A percentile compares a stretch with the other conserved stretches of the same genome.
Conservation (phyloP, 371 early-diverging fungal genomes). For the Mortierella polycephala region DNA sequence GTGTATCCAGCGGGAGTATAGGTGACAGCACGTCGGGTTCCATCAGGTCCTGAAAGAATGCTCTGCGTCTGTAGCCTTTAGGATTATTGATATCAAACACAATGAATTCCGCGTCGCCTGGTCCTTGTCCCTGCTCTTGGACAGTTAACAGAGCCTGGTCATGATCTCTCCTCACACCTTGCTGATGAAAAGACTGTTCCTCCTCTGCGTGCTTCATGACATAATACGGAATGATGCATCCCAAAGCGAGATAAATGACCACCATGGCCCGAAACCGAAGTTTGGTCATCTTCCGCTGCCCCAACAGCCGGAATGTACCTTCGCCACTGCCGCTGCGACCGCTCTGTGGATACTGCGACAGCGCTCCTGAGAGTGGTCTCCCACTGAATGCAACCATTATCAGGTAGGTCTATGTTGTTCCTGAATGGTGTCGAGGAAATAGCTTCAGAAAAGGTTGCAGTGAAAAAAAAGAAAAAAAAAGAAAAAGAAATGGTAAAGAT, state of each 20-base stretch:
- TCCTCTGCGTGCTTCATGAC: constrained; percentile 45
- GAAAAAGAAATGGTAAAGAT: not conserved
- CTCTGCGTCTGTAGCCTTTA: constrained; percentile 21
- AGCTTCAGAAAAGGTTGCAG: too few species aligned
- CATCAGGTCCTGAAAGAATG: constrained; percentile 35
- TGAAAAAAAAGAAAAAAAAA: not conserved
- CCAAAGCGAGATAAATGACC: constrained; percentile 29
- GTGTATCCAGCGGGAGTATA: not conserved
- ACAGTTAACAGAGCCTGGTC: too few species aligned
- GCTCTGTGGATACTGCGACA: constrained; percentile 9
- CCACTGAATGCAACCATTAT: constrained; percentile 21
- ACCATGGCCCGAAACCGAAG: constrained; percentile 26
- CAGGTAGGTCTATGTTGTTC: not conserved
- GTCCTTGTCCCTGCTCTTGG: not conserved
- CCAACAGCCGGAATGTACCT: constrained; percentile 24
- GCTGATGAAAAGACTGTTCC: constrained; percentile 12
- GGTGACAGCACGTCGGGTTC: not conserved
- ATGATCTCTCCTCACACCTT: too few species aligned
- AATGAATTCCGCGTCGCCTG: not conserved
- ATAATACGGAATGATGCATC: constrained; percentile 50
- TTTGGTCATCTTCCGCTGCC: constrained; percentile 25
- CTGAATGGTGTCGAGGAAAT: too few species aligned
- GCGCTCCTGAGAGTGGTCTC: constrained; percentile 21
- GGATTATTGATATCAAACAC: constrained; percentile 3
- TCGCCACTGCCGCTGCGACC: not conserved